Evolutionary conservation across 495 filamentous ascomycete genomes (phyloP), one percentile per base, ranked within the genome.

Genomic region (Lasiosphaeria miniovina): DNA sequence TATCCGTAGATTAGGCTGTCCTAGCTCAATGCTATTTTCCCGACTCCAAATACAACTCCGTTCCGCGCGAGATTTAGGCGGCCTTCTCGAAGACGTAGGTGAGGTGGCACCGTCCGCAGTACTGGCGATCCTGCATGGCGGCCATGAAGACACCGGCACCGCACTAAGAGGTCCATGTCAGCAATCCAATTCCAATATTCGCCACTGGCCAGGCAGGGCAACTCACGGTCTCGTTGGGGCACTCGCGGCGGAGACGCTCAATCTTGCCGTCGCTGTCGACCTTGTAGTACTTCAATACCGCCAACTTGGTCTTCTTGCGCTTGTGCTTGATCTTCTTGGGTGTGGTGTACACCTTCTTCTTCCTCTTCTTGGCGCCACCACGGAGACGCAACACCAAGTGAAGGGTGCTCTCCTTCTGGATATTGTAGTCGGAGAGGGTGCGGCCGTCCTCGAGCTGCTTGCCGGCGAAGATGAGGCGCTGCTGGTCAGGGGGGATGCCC

Each of bases 271-370:
- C 94, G 70, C 88, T 88, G 75, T 98, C 95, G 68, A 98, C 94
- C 87, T 98, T 98, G 90, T 98, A 98, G 90, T 97, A 98, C 88
- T 98, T 98, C 73, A 98, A 92, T 69, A 98, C 91, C 67, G 94
- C 95, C 71, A 98, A 85, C 88, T 98, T 98, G 84, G 89, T 96
- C 92, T 87, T 87, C 89, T 97, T 98, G 82, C 92, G 88, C 90
- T 98, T 98, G 84, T 98, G 94, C 93, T 98, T 98, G 89, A 98
- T 98, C 90, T 98, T 98, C 93, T 98, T 98, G 74, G 94, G 94
- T 69, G 95, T 98, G 73, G 90, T 97, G 87, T 98, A 98, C 60
- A 98, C 94, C 91, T 98, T 98, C 93, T 98, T 98, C 90, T 98
- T 98, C 70, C 94, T 83, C 91, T 98, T 98, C 91, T 98, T 98